A percentile compares a stretch with the other conserved stretches of the same genome.
These are phyloP conservation scores for Begonia loranthoides DNA, from an alignment of 306 rosid genomes.

Conservation along the genomic window DNA sequence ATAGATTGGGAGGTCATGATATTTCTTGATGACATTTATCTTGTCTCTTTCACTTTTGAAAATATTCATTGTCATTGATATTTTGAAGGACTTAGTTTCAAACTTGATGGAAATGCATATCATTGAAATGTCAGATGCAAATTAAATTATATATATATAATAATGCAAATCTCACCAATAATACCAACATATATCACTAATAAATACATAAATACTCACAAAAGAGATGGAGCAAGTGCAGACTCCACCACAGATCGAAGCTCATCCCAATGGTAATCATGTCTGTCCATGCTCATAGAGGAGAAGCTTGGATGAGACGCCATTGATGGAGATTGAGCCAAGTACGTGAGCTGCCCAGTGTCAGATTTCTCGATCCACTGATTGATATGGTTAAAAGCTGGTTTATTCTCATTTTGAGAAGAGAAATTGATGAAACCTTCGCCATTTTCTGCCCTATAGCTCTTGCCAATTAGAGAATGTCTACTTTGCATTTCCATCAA, in stretches of 20 bases:
- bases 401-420: conserved; percentile 28
- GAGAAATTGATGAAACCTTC: conserved; percentile 4
- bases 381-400: conserved; percentile 4
- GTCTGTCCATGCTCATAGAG: conserved; percentile 4
- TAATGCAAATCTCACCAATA: no score
- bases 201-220: conserved; percentile 5
- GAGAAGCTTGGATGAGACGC: conserved; percentile 22
- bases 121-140: no score
- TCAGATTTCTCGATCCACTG: conserved; percentile 14
- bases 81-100: no score
- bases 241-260: conserved; percentile 48
- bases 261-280: conserved; percentile 61
- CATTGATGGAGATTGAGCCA: conserved; percentile 15
- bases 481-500: conserved; percentile 30
- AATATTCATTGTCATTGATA: no score
- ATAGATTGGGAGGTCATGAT: no score
- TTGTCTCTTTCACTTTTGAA: no score
- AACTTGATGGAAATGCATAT: no score
- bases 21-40: no score
- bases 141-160: no score
- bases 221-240: conserved; percentile 27
- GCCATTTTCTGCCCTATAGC: conserved; percentile 5
- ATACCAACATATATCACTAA: no score
- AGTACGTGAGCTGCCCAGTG: conserved; percentile 15
- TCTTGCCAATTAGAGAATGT: conserved; percentile 13